These are phyloP conservation scores for Alternaria burnsii DNA, from an alignment of 2,329 filamentous ascomycete genomes.

Conservation along the genomic window DNA sequence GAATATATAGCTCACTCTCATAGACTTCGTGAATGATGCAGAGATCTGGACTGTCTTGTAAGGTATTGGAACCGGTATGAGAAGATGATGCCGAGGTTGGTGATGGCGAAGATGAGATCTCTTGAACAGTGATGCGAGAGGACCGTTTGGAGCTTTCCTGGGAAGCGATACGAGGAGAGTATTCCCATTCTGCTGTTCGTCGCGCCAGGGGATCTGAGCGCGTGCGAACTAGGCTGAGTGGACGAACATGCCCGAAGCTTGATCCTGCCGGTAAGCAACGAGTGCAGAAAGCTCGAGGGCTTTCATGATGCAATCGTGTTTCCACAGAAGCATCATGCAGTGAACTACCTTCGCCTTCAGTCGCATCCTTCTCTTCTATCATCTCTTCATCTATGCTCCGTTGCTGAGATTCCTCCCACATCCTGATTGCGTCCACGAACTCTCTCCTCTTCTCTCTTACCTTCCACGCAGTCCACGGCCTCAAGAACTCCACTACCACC, in stretches of 20 bases:
- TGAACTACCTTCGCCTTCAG: not conserved
- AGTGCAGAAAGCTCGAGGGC: not conserved
- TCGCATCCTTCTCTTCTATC: not conserved
- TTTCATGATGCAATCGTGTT: not conserved
- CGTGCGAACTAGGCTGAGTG: not conserved
- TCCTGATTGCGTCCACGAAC: constrained; percentile 12
- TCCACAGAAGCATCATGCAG: not conserved
- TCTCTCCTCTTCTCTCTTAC: constrained; percentile 10
- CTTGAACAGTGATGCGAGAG: not conserved
- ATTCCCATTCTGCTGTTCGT: not conserved
- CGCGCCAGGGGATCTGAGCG: not conserved
- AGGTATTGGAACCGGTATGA: not conserved
- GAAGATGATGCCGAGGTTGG: not conserved
- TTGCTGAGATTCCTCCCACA: not conserved
- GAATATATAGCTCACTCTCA: constrained; percentile 7
- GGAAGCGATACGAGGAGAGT: not conserved
- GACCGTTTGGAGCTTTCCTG: not conserved
- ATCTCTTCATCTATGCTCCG: not conserved
- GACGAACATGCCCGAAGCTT: not conserved
- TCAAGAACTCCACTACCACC: constrained; percentile 8
- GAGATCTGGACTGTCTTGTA: not conserved
- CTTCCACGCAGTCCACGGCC: constrained; percentile 7
- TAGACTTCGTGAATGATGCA: not conserved
- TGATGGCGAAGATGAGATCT: not conserved
- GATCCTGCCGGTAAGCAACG: not conserved